Evolutionary conservation across 2,329 filamentous ascomycete genomes (phyloP), one percentile per base, ranked within the genome.

Genomic region (Claviceps paspali): DNA sequence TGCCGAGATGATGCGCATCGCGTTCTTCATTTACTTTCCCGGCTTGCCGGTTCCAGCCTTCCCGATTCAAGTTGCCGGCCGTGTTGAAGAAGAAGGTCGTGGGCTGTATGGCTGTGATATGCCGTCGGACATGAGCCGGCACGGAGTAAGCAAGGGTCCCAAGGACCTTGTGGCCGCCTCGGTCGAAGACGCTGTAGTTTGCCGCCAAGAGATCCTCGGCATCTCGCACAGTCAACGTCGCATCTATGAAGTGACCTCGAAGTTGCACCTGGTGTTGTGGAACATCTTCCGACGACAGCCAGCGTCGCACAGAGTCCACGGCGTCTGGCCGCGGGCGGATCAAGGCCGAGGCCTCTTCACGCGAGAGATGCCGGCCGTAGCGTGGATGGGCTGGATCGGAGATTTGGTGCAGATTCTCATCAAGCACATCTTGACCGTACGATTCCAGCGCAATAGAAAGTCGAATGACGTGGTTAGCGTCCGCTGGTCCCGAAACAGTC

Each of bases 301-400:
- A 73, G 32, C 49, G 41, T 7, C 59, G 53, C 11, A 71, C 59
- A 0, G 60, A 50, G 5, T 56, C 48, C 2, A 60, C 49, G 0
- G 65, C 57, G 3, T 55, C 49, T 7, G 49, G 46, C 11, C 50
- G 56, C 1, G 69, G 69, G 5, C 55, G 56, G 18, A 73, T 57
- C 43, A 73, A 60, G 8, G 58, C 55, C 38, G 64, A 62, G 38
- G 71, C 63, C 42, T 69, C 62, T 8, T 65, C 56, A 6, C 63
- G 60, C 12, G 57, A 53, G 44, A 70, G 60, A 43, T 71, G 61
- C 30, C 61, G 56, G 14, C 70, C 68, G 41, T 72, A 72, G 14
- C 55, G 59, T 1, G 49, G 39, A 39, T 65, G 57, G 4, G 51
- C 54, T 0, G 69, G 69, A 0, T 67, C 64, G 2, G 68, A 69